Evolutionary conservation across 805 yeast species (phyloP).

Genomic region (Wickerhamiella sergipiensis): DNA sequence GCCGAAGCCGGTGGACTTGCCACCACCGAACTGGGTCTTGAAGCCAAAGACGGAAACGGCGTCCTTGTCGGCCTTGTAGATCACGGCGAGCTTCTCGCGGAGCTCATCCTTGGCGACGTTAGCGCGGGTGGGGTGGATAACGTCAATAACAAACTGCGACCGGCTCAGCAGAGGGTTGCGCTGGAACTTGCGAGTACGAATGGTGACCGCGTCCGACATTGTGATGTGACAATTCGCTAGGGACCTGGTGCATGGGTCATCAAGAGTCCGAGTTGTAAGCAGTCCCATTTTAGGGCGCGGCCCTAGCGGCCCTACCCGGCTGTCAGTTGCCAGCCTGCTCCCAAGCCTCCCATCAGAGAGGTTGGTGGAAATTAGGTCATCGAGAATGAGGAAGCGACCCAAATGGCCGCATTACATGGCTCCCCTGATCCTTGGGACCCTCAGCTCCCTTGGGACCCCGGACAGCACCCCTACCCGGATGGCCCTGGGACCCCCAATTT

Average conservation of each 20-base stretch:
- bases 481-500: no score
- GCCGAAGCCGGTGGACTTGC: conserved; percentile 98
- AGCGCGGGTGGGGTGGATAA: conserved; percentile 98
- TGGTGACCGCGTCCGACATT: conserved; percentile 96
- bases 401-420: no score
- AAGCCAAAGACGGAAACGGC: conserved; percentile 96
- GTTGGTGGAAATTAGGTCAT: no score
- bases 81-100: conserved; percentile 81
- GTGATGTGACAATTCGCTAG: conserved; percentile 3
- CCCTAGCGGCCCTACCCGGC: background rate
- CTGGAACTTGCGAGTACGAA: conserved; percentile 98
- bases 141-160: conserved; percentile 99
- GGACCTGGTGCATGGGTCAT: background rate
- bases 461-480: background rate
- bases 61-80: conserved; percentile 85
- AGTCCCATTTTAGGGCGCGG: background rate
- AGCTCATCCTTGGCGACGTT: conserved; percentile 99
- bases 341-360: no score
- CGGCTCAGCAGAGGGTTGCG: conserved; percentile 98
- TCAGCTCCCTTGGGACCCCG: no score
- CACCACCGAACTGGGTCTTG: conserved; percentile 99
- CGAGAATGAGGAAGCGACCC: no score
- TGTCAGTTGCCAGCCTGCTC: no score
- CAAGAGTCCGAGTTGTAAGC: background rate
- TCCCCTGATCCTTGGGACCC: no score